Evolutionary conservation across 805 yeast genomes (phyloP), one percentile per base, ranked within the genome.

Genomic region (Myxozyma vanderwaltii): DNA sequence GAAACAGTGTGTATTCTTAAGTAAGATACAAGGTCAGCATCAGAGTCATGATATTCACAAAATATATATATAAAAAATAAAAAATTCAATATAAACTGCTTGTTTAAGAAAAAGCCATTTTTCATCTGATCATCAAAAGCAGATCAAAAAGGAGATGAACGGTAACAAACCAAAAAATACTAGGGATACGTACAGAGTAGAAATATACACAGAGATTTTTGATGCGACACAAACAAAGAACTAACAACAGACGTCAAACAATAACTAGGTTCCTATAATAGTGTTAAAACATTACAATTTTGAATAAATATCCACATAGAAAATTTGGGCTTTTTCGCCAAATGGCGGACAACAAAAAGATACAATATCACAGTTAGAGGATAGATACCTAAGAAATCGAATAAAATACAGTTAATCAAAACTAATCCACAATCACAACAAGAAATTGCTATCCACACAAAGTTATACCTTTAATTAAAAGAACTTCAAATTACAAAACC

Each of bases 141-240:
- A n/a, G 17, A 36, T 27, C 23, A 45, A 15, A 27, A 29, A 13
- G 19, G 49, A 29, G 33, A 29, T 7, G 10, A 29, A 29, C 6
- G 10, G 10, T 29, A 10, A 29, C 33, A 38, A 38, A 17, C 21
- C n/a, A 38, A 15, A 17, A 17, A 38, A 15, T 23, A 23, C 12
- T 4, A 48, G 52, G 52, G 52, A 48, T 48, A 48, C 52, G 52
- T 48, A 48, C 52, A 48, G 43, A 21, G 33, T 21, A 19, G 33
- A 35, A 31, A 47, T 17, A 19, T 15, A 17, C 13, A 47, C 39
- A 31, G 13, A 47, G 7, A 23, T 15, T 29, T 17, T 1, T 13
- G 19, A 19, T 27, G 23, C 15, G n/a, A 15, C 41, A 8, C 21
- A 27, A 15, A 44, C 33, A 44, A 44, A 46, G 50, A n/a, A 31